Base-by-base conservation (phyloP, 2,329 filamentous ascomycete species). In the Arthrinium puccinioides region DNA sequence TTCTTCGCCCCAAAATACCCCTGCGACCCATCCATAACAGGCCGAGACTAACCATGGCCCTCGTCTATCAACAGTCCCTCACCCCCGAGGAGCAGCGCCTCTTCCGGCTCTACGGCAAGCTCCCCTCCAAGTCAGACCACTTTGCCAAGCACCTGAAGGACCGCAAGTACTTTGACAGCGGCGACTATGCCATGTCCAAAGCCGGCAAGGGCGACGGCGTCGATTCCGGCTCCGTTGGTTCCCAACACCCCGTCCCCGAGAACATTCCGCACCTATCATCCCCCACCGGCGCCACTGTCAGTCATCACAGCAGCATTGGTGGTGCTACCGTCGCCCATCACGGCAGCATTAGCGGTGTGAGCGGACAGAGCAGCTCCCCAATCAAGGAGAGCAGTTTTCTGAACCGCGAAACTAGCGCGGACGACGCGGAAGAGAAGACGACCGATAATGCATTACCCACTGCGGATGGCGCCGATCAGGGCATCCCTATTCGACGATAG, bases 131-230 rank as follows among this genome's bases (percentile, higher is more conserved):
- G 64, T 94, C 89, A 63, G 90, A 96, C 64, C 78, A 96, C 56
- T 82, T 97, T 53, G 88, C 94, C 72, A 97, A 97, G 73, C 94
- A 97, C 61, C 79, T 97, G 60, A 96, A 96, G 76, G 92, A 97
- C 64, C 89, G 92, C 71, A 98, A 94, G 70, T 96, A 95, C 70
- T 96, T 96, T 65, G 88, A 96, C 70, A 92, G 85, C 43, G 89
- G 88, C 57, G 88, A 96, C 69, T 96, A 95, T 56, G 89, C 89
- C 57, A 85, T 95, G 68, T 90, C 85, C 64, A 95, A 96, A 72
- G 92, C 92, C 42, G 92, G 92, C 65, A 97, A 97, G 70, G 88
- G 87, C 61, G 86, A 89, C 56, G 85, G 92, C 58, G 84, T 92
- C 55, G 90, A 94, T 57, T 87, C 94, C 43, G 94, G 90, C 57